Base-by-base conservation (phyloP, 345 rosid genomes). In the Capsella bursapastoris region DNA sequence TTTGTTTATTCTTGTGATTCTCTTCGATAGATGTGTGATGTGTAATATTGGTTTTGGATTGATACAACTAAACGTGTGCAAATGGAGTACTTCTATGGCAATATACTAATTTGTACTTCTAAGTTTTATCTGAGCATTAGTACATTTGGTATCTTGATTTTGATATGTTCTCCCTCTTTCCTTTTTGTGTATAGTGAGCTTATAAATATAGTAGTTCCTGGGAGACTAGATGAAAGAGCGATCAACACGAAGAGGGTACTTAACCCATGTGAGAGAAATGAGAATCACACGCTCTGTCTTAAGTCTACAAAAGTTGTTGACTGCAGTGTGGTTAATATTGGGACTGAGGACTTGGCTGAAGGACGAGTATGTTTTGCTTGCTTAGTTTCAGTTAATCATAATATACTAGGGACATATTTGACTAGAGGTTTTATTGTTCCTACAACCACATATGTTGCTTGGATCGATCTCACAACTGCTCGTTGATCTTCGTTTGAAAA, bases 81-180 rank as follows among this genome's bases (percentile, higher is more conserved):
- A 97, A 91, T 83, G 99, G 99, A 58, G 91, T 94, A 35, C 93
- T 94, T 74, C 65, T 94, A 80, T 94, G 97, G 97, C 91, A 86
- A 62, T 41, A 52, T 52, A 29, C 8, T 28, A 27, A 8, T 55
- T 57, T 16, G 10, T 65, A 8, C 44, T 66, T 66, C 56, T 58
- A 27, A 28, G 11, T 11, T 45, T 13, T 35, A 28, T 71, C 67
- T 64, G 25, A 8, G 18, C 40, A 67, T 50, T 27, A 51, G 55
- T 4, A 50, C 25, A 35, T 56, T 28, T 49, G 64, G 74, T 60
- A 49, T 68, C 43, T 78, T 38, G 28, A 38, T 72, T 59, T 84
- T 78, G 58, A 38, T 38, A 63, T 67, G 65, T 66, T 8, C 34
- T 53, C 12, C n/a, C 43, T 50, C 40, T 29, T 29, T 13, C 41